phyloP scores from a whole-genome alignment of 805 yeast species.

The Suhomyces sp. region DNA sequence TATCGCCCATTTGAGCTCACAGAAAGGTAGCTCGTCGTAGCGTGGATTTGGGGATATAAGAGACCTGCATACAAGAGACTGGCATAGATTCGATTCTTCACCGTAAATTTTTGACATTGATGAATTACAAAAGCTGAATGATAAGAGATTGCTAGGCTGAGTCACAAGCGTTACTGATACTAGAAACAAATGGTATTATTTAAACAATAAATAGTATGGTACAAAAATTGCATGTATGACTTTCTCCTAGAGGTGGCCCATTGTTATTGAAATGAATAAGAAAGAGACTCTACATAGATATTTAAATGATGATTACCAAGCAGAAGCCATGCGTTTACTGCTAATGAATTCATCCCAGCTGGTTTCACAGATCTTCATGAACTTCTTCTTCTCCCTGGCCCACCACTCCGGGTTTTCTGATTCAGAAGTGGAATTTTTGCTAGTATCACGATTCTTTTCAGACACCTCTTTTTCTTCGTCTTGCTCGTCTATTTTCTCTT shows the following conservation, averaged over 20 bases:
- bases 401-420: slow-evolving; percentile 9
- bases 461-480: neutral
- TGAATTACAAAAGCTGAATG: too few species aligned
- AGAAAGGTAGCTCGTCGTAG: too few species aligned
- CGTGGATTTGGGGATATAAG: neutral
- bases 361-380: slow-evolving; percentile 42
- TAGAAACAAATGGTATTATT: too few species aligned
- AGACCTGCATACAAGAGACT: neutral
- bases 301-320: neutral
- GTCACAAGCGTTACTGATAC: too few species aligned
- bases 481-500: neutral
- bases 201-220: neutral
- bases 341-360: slow-evolving; percentile 41
- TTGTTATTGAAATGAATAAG: neutral
- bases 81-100: too few species aligned
- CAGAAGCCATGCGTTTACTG: slow-evolving; percentile 4
- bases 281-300: neutral
- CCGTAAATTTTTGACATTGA: too few species aligned
- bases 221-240: neutral
- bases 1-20: neutral
- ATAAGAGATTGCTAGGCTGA: too few species aligned
- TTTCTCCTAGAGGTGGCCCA: too few species aligned
- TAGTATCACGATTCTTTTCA: neutral
- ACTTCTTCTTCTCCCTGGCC: slow-evolving; percentile 34
- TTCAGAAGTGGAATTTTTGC: neutral